Evolutionary conservation across 352 stramenopile genomes (phyloP).

Genomic region (Pythium dissimile): DNA sequence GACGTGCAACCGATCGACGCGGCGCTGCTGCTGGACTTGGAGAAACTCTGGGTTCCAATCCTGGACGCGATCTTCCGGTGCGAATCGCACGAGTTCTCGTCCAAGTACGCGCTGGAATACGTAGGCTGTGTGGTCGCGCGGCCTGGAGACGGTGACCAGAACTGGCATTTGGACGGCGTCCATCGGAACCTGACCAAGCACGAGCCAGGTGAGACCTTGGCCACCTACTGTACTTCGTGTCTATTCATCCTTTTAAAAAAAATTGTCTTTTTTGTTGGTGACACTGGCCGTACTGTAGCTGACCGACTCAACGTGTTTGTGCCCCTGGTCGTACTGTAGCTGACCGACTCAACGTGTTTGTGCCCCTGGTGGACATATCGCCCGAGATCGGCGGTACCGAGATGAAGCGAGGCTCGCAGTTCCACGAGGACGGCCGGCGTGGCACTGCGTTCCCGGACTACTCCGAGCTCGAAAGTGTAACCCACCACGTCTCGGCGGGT

Average conservation of each 20-base stretch:
- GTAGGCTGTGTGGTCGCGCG: slow-evolving; percentile 64
- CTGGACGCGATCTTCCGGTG: slow-evolving; percentile 9
- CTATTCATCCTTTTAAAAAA: too few species aligned
- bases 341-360: slow-evolving; percentile 74
- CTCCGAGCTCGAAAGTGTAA: slow-evolving; percentile 45
- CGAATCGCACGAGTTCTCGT: background rate
- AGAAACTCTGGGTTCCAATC: slow-evolving; percentile 3
- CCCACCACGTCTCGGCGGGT: slow-evolving; percentile 43
- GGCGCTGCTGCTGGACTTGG: background rate
- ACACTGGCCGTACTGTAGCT: slow-evolving; percentile 24
- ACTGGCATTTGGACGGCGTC: slow-evolving; percentile 80
- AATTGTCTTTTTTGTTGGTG: background rate
- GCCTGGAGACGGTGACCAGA: slow-evolving; percentile 59
- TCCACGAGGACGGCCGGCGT: slow-evolving; percentile 31
- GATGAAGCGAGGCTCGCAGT: slow-evolving; percentile 62
- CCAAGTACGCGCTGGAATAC: slow-evolving; percentile 46
- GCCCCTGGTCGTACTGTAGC: slow-evolving; percentile 24
- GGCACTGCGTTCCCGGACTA: slow-evolving; percentile 51
- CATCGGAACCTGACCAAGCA: slow-evolving; percentile 48
- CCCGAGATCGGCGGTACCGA: slow-evolving; percentile 52
- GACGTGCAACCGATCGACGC: slow-evolving; percentile 7
- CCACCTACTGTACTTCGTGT: background rate
- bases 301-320: slow-evolving; percentile 23
- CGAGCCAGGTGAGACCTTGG: slow-evolving; percentile 33
- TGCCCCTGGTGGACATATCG: slow-evolving; percentile 54